Evolutionary conservation across 2,329 filamentous ascomycete species (phyloP).

Genomic region (Fusarium sambucinum): DNA sequence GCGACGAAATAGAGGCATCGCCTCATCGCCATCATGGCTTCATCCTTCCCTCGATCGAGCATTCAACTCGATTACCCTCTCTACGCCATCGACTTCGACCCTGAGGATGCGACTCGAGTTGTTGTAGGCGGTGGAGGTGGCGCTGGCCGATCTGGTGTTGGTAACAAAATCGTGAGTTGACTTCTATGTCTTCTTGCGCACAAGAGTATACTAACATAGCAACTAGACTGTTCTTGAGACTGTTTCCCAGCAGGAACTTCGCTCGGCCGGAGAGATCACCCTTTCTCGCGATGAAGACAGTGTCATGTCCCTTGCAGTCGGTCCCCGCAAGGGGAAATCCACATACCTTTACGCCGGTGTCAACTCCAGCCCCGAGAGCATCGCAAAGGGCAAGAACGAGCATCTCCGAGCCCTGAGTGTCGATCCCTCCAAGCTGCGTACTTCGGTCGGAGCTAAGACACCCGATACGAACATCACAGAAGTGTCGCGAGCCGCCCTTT

Average conservation of each 20-base stretch:
- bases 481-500: slow-evolving; percentile 65
- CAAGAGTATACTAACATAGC: slow-evolving; percentile 25
- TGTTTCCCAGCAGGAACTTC: slow-evolving; percentile 71
- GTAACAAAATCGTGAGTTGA: slow-evolving; percentile 82
- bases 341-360: slow-evolving; percentile 78
- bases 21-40: slow-evolving; percentile 51
- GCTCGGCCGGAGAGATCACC: slow-evolving; percentile 77
- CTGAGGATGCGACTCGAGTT: slow-evolving; percentile 78
- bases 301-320: slow-evolving; percentile 82
- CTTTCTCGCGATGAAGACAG: slow-evolving; percentile 89
- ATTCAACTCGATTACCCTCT: slow-evolving; percentile 83
- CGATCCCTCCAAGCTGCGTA: slow-evolving; percentile 53
- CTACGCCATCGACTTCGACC: slow-evolving; percentile 90
- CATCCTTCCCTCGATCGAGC: slow-evolving; percentile 65
- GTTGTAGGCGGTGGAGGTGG: slow-evolving; percentile 91
- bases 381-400: slow-evolving; percentile 81
- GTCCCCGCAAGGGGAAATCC: slow-evolving; percentile 68
- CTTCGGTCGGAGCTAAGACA: slow-evolving; percentile 48
- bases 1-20: slow-evolving; percentile 22
- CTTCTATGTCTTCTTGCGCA: not conserved
- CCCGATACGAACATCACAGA: slow-evolving; percentile 61
- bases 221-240: slow-evolving; percentile 77
- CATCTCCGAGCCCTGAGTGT: slow-evolving; percentile 85
- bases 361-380: slow-evolving; percentile 80
- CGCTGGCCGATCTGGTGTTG: slow-evolving; percentile 81